These are phyloP conservation scores for Dactylorhiza incarnata DNA, from an alignment of 106 monocot species.

Conservation along the genomic window DNA sequence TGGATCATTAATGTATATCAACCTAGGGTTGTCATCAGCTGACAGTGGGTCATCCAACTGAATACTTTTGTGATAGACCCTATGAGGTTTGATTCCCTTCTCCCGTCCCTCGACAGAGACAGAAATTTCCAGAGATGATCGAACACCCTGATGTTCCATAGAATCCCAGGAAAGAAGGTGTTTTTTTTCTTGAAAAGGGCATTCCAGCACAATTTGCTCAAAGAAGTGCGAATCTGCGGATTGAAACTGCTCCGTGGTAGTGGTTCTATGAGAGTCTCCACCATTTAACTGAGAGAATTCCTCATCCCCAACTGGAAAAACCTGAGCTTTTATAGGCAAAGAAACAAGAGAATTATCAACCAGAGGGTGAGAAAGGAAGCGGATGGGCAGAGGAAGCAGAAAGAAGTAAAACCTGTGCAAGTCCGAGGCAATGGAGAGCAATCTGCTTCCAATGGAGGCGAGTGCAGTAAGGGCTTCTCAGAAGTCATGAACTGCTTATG, in stretches of 20 bases:
- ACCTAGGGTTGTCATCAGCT: conserved; percentile 48
- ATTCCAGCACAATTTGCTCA: conserved; percentile 42
- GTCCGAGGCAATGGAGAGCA: conserved; percentile 6
- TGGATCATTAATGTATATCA: conserved; percentile 86
- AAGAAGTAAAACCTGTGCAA: conserved; percentile 6
- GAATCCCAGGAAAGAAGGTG: conserved; percentile 29
- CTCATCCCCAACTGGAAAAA: conserved; percentile 12
- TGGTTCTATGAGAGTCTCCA: conserved; percentile 10
- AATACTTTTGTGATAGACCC: conserved; percentile 42
- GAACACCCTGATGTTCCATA: conserved; percentile 67
- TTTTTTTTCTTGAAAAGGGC: conserved; percentile 26
- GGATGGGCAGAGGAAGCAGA: conserved; percentile 14
- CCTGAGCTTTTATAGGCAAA: conserved; percentile 19
- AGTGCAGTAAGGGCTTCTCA: conserved; percentile 27
- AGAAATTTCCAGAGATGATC: conserved; percentile 44
- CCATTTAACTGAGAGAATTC: neutral
- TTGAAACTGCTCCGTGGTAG: conserved; percentile 12
- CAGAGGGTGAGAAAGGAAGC: conserved; percentile 24
- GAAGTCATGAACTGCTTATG: conserved; percentile 39
- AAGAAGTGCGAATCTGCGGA: conserved; percentile 27
- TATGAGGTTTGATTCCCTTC: conserved; percentile 40
- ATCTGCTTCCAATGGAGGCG: conserved; percentile 13
- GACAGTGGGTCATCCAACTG: conserved; percentile 63
- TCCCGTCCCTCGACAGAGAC: conserved; percentile 21
- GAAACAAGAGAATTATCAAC: conserved; percentile 15